Evolutionary conservation across 768 basidiomycete species (phyloP).

Genomic region (Baorangia bicolor): DNA sequence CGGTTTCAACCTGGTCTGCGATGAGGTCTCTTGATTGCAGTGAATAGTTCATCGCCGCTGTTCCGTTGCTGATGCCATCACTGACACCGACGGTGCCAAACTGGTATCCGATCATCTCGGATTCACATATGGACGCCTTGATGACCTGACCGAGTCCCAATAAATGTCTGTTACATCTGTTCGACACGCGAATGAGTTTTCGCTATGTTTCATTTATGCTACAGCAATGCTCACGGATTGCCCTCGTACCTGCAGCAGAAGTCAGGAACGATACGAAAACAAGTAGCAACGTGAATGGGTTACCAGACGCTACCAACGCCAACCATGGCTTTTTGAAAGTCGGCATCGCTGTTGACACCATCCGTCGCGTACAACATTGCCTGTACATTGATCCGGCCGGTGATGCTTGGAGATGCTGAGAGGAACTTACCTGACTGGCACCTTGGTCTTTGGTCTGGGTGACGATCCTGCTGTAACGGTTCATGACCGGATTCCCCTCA

Average conservation of each 20-base stretch:
- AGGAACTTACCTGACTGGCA: constrained; percentile 73
- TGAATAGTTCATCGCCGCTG: constrained; percentile 91
- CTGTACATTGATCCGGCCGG: constrained; percentile 37
- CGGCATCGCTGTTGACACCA: constrained; percentile 72
- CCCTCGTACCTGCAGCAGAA: constrained; percentile 83
- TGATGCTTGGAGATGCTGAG: background rate
- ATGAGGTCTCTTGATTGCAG: constrained; percentile 97
- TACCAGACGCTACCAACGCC: constrained; percentile 97
- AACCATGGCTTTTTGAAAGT: constrained; percentile 96
- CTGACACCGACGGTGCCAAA: constrained; percentile 98
- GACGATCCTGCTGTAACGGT: constrained; percentile 74
- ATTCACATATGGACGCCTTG: constrained; percentile 71
- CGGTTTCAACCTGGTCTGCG: constrained; percentile 95
- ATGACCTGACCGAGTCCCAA: constrained; percentile 85
- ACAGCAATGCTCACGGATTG: constrained; percentile 73
- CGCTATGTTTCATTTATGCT: background rate
- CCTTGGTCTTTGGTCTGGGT: constrained; percentile 95
- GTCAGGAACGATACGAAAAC: constrained; percentile 12
- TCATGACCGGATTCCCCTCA: constrained; percentile 47
- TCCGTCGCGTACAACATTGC: constrained; percentile 99
- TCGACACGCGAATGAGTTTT: background rate
- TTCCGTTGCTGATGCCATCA: constrained; percentile 99
- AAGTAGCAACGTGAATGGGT: constrained; percentile 29
- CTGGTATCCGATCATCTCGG: constrained; percentile 89
- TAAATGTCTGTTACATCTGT: constrained; percentile 93